Conservation (phyloP, 208 protist genomes). For the Willaertia magna region DNA sequence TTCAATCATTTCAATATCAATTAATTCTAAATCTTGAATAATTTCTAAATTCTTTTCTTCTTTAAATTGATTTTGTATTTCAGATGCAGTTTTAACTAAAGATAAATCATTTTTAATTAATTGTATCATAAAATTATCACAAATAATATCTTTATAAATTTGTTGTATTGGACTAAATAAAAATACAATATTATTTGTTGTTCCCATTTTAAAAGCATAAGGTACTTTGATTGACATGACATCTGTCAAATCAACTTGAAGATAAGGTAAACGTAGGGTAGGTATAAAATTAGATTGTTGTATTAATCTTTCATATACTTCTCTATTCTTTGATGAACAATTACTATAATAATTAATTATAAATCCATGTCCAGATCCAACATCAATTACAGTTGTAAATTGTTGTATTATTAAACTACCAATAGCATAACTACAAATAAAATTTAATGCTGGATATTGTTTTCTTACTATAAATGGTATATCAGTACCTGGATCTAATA, state of each 20-base stretch:
- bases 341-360: not conserved
- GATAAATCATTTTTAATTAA: not conserved
- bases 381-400: not conserved
- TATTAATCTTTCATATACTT: not conserved
- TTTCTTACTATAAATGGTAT: not conserved
- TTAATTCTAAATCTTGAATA: not conserved
- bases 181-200: not conserved
- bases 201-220: not conserved
- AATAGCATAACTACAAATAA: not conserved
- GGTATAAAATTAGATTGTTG: not conserved
- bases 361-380: not conserved
- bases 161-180: not conserved
- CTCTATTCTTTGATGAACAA: not conserved
- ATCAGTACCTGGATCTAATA: not conserved
- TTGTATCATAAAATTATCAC: not conserved
- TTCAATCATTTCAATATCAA: not conserved
- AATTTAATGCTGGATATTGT: not conserved
- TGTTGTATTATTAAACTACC: not conserved
- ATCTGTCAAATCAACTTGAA: not conserved
- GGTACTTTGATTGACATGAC: not conserved
- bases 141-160: not conserved
- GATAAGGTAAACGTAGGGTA: not conserved
- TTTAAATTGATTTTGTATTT: not conserved
- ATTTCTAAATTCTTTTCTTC: not conserved
- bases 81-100: not conserved